These are phyloP conservation scores for Moesziomyces aphidis DNA, from an alignment of 1,284 basidiomycete species.

Conservation along the genomic window DNA sequence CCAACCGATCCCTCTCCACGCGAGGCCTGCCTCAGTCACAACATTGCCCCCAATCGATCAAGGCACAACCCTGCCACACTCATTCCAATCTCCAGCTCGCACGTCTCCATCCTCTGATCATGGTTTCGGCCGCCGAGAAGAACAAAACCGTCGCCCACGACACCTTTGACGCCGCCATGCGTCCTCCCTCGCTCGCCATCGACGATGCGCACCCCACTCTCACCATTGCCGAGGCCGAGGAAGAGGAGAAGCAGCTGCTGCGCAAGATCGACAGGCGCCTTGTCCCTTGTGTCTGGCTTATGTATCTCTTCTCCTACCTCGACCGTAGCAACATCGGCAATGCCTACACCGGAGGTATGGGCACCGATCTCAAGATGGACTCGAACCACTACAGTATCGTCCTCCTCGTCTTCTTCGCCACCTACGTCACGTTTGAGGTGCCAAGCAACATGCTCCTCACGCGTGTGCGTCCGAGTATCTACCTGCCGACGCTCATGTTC, in stretches of 20 bases:
- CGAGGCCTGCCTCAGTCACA: too few relatives aligned
- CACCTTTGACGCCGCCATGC: slow-evolving; percentile 8
- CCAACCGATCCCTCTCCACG: not conserved
- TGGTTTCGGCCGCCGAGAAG: slow-evolving; percentile 10
- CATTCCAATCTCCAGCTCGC: not conserved
- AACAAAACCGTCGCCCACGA: slow-evolving; percentile 11
- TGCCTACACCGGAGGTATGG: slow-evolving; percentile 26
- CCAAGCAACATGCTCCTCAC: slow-evolving; percentile 48
- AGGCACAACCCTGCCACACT: not conserved
- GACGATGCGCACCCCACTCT: slow-evolving; percentile 11
- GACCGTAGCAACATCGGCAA: slow-evolving; percentile 41
- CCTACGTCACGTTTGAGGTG: slow-evolving; percentile 35
- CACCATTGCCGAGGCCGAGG: slow-evolving; percentile 9
- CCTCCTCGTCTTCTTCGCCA: slow-evolving; percentile 40
- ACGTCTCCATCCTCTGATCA: not conserved
- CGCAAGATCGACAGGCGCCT: slow-evolving; percentile 68
- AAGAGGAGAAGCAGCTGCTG: slow-evolving; percentile 67
- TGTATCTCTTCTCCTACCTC: slow-evolving; percentile 57
- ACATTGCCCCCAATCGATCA: too few relatives aligned
- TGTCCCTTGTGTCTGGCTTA: slow-evolving; percentile 68
- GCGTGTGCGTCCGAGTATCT: slow-evolving; percentile 38
- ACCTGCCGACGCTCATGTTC: slow-evolving; percentile 50
- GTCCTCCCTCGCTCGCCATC: slow-evolving; percentile 14
- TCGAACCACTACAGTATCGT: slow-evolving; percentile 23
- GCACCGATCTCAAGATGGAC: slow-evolving; percentile 26